Evolutionary conservation across 306 rosid genomes (phyloP).

Genomic region (Trifolium repens): DNA sequence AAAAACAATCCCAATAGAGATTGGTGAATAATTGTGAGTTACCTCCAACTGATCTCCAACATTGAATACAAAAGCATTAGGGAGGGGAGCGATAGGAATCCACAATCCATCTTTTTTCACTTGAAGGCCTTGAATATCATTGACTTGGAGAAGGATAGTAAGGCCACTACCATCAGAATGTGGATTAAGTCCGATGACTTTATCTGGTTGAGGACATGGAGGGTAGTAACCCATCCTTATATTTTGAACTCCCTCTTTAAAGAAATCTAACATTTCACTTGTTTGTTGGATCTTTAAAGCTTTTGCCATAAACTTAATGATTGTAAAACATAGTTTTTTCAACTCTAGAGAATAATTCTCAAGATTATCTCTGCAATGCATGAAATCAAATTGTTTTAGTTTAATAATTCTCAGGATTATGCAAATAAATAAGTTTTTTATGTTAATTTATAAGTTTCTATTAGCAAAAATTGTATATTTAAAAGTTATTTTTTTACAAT

Average conservation of each 20-base stretch:
- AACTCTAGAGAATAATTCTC: neutral
- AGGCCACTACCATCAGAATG: neutral
- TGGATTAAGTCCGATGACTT: neutral
- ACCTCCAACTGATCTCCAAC: conserved; percentile 10
- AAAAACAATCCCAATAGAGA: no score
- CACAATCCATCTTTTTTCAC: conserved; percentile 40
- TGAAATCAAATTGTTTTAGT: neutral
- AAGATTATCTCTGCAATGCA: neutral
- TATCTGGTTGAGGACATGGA: conserved; percentile 10
- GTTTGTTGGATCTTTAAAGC: neutral
- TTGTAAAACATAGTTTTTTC: neutral
- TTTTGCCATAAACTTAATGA: neutral
- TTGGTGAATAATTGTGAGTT: neutral
- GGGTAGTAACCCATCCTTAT: neutral
- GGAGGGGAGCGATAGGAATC: conserved; percentile 19
- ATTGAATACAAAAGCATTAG: conserved; percentile 10
- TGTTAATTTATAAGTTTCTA: no score
- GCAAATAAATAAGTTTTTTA: no score
- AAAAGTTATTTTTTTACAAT: no score
- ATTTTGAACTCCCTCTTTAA: neutral
- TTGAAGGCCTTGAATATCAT: conserved; percentile 6
- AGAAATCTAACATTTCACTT: neutral
- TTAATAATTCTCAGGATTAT: no score
- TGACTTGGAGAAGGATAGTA: conserved; percentile 5
- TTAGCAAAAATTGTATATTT: no score